Evolutionary conservation across 2,329 filamentous ascomycete species (phyloP), one percentile per base, ranked within the genome.

Genomic region (Fusarium bactridioides): DNA sequence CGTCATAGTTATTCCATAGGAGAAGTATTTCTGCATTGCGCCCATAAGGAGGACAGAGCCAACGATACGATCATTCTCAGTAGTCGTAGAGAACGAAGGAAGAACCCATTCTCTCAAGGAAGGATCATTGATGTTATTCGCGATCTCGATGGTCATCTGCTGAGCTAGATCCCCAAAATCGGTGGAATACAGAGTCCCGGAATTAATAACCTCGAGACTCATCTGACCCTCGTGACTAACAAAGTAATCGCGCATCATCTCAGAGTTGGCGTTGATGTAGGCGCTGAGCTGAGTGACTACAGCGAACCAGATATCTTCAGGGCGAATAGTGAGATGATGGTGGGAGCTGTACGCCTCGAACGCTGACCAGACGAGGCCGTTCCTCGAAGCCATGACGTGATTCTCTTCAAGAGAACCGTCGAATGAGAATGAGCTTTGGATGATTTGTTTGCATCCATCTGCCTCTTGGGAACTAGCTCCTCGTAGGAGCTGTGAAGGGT

Each of bases 1-100:
- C 0, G 0, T 0, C 2, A 38, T 0, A 0, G 0, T 3, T 0
- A 29, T 33, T n/a, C 8, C 4, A 9, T 33, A 47, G 4, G 21
- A 38, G 19, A 62, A 59, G 25, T 47, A 59, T 21, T 27, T 31
- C 35, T 58, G 51, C 10, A 61, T 16, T 2, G 59, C 0, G 0
- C 51, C 59, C 51, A 61, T 59, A 0, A 61, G n/a, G 1, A 59
- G 51, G 3, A 61, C 33, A 4, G 60, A 60, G 0, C 53, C 60
- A 6, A 60, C 27, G 1, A 59, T 16, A 1, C 54, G 60, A 27
- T 62, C 60, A 6, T 19, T 29, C 0, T 47, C 33, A 11, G 41
- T 47, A 15, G 60, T 62, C 0, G 59, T 47, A 0, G 60, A 40
- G 15, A 62, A 62, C 0, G 54, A 60, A 2, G 60, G 60, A 7